A percentile compares a stretch with the other conserved stretches of the same genome.
phyloP scores from a whole-genome alignment of 2,329 filamentous ascomycete genomes.

The Talaromyces sp. region DNA sequence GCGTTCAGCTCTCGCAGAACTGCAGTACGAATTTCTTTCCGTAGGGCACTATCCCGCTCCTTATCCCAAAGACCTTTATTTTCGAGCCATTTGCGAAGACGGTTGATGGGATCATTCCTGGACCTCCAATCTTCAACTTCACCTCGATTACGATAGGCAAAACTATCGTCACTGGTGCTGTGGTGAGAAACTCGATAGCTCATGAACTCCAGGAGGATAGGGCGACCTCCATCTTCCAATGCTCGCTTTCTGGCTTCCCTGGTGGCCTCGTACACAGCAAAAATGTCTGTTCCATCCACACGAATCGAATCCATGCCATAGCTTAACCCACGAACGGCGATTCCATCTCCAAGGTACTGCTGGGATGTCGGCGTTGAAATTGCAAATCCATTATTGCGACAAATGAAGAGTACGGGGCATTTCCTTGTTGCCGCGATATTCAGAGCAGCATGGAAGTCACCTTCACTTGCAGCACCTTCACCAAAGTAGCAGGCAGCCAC shows the following conservation, averaged over 20 bases:
- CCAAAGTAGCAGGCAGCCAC: constrained; percentile 84
- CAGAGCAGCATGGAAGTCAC: constrained; percentile 85
- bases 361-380: constrained; percentile 87
- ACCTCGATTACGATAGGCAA: constrained; percentile 93
- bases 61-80: constrained; percentile 79
- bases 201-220: constrained; percentile 90
- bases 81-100: constrained; percentile 91
- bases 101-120: too few relatives aligned
- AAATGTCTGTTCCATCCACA: constrained; percentile 89
- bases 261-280: constrained; percentile 78
- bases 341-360: constrained; percentile 87
- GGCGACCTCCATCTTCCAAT: constrained; percentile 70
- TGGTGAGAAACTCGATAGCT: constrained; percentile 97
- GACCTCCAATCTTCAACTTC: too few relatives aligned
- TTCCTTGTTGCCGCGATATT: constrained; percentile 86
- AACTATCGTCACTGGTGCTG: constrained; percentile 93
- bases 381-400: constrained; percentile 88
- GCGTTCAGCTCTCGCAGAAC: too few relatives aligned
- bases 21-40: too few relatives aligned
- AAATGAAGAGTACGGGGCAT: constrained; percentile 84
- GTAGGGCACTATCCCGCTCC: too few relatives aligned
- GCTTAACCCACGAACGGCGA: constrained; percentile 78
- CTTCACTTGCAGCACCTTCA: constrained; percentile 84
- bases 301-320: constrained; percentile 93
- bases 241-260: constrained; percentile 73